Evolutionary conservation across 2,329 filamentous ascomycete species (phyloP).

Genomic region (Chaetomiaceae sp.): DNA sequence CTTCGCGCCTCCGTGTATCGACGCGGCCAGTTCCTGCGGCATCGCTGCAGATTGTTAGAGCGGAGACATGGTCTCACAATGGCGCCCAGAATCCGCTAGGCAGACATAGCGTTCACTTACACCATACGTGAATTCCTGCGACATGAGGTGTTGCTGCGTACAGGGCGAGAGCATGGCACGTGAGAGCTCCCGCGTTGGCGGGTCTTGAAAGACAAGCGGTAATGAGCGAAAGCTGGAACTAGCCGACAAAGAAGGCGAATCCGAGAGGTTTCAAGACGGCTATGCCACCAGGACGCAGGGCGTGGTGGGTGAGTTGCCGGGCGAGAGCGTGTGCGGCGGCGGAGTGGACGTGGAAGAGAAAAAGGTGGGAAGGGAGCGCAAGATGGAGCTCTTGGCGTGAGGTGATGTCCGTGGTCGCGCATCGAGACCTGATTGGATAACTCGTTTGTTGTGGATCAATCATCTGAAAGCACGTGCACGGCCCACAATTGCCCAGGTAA

Average conservation of each 20-base stretch:
- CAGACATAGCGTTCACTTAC: slow-evolving; percentile 2
- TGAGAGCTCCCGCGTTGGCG: slow-evolving; percentile 1
- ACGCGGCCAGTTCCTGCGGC: slow-evolving; percentile 1
- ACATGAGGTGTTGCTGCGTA: slow-evolving; percentile 2
- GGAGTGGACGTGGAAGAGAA: background rate
- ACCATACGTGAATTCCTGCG: background rate
- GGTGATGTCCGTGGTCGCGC: background rate
- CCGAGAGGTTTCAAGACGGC: slow-evolving; percentile 1
- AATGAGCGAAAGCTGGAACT: background rate
- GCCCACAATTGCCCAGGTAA: slow-evolving; percentile 1
- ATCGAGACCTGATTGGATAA: slow-evolving; percentile 5
- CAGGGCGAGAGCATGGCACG: slow-evolving; percentile 2
- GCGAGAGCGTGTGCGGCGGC: background rate
- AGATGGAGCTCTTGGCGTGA: background rate
- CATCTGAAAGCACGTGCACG: background rate
- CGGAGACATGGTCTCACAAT: slow-evolving; percentile 2
- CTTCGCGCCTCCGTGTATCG: slow-evolving; percentile 1
- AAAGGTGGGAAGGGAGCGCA: slow-evolving; percentile 1
- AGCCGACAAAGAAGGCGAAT: slow-evolving; percentile 8
- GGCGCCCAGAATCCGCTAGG: slow-evolving; percentile 4
- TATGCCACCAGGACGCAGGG: slow-evolving; percentile 3
- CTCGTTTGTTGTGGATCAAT: too few species aligned
- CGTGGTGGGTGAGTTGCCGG: background rate
- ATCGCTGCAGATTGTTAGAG: slow-evolving; percentile 1
- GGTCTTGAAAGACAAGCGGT: slow-evolving; percentile 4